Evolutionary conservation across 179 eudicot genomes (phyloP).

Genomic region (Beta macrorhiza): DNA sequence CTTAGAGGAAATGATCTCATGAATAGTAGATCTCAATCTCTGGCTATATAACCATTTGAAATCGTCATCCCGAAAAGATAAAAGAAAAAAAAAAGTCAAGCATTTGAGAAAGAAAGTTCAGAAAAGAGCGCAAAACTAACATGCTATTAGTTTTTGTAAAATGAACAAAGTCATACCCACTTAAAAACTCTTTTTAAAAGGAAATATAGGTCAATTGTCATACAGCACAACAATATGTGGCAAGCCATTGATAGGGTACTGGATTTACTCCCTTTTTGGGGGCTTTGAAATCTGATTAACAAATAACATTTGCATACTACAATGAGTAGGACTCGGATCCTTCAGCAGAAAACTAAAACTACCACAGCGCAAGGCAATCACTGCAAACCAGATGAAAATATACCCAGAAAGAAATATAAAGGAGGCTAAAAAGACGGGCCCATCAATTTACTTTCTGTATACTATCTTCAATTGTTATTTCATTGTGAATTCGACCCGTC

Average conservation of each 20-base stretch:
- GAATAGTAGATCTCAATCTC: constrained; percentile 89
- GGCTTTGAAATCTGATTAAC: no score
- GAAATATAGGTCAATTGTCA: not conserved
- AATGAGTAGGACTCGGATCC: not conserved
- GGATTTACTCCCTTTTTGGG: not conserved
- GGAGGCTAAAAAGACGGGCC: not conserved
- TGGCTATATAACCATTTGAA: constrained; percentile 60
- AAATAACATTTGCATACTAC: not conserved
- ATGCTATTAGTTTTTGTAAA: no score
- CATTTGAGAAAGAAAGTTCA: not conserved
- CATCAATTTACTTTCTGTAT: not conserved
- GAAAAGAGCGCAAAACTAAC: no score
- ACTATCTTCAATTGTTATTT: not conserved
- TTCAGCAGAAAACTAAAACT: not conserved
- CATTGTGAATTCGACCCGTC: not conserved
- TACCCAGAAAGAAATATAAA: not conserved
- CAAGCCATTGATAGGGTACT: not conserved
- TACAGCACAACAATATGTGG: not conserved
- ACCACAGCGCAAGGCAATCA: not conserved
- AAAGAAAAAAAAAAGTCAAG: constrained; percentile 10
- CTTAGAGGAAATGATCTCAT: constrained; percentile 75
- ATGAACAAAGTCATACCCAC: constrained; percentile 7
- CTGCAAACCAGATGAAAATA: not conserved
- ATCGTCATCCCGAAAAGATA: constrained; percentile 3
- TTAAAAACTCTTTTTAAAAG: constrained; percentile 2